A percentile compares a stretch with the other conserved stretches of the same genome.
These are phyloP conservation scores for Picochlorum sp. DNA, from an alignment of 139 green algal genomes.

Conservation along the genomic window DNA sequence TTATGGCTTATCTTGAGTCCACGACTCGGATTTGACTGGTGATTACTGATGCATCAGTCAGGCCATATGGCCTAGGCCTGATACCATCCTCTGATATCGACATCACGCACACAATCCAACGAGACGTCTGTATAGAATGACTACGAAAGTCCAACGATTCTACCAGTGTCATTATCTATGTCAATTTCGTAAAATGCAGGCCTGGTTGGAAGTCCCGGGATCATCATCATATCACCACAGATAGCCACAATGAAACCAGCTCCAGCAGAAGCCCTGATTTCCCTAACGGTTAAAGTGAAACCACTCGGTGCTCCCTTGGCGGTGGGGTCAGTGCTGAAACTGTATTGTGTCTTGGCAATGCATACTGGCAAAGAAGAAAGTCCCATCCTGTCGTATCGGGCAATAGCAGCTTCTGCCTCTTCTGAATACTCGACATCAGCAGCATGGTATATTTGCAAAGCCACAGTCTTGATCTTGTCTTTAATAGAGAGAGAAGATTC, in stretches of 20 bases:
- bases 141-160: conserved; percentile 61
- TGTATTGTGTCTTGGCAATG: conserved; percentile 96
- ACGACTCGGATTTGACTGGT: too few species aligned
- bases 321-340: conserved; percentile 23
- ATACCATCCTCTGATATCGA: too few species aligned
- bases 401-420: conserved; percentile 62
- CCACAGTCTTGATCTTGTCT: conserved; percentile 92
- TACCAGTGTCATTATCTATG: conserved; percentile 56
- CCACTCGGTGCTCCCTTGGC: conserved; percentile 63
- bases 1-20: too few species aligned
- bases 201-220: conserved; percentile 80
- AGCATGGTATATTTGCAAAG: conserved; percentile 78
- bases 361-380: conserved; percentile 91
- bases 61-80: too few species aligned
- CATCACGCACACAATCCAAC: too few species aligned
- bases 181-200: conserved; percentile 80
- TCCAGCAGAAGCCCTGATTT: conserved; percentile 74
- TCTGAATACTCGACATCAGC: conserved; percentile 65
- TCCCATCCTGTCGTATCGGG: conserved; percentile 68
- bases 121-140: not conserved
- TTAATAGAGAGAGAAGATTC: conserved; percentile 17
- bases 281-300: conserved; percentile 82
- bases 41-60: too few species aligned
- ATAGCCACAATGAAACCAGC: conserved; percentile 89
- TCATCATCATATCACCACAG: conserved; percentile 89